Evolutionary conservation across 2,329 filamentous ascomycete species (phyloP), one percentile per base, ranked within the genome.

Genomic region (Fusarium haematococcum): DNA sequence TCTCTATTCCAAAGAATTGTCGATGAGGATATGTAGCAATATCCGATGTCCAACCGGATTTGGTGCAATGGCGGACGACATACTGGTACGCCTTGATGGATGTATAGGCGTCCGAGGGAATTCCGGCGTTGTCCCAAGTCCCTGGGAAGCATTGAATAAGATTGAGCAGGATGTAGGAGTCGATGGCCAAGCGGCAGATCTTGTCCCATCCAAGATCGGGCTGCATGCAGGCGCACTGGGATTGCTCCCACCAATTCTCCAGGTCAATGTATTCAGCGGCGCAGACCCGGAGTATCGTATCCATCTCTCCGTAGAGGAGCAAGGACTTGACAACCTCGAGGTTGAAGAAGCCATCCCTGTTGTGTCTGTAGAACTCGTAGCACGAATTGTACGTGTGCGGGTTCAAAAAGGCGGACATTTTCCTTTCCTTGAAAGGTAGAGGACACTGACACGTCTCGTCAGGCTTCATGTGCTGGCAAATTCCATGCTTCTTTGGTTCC

Each of bases 271-370:
- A 16, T 10, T 32, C 4, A 1, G 48, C 37, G 1, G 65, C 30
- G 5, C 70, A 72, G 0, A 62, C 14, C 0, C 32, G 45, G 2
- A 72, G 41, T 18, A 72, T 6, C 0, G 70, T 18, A 0, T 65
- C 70, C 69, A 72, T 62, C 7, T 69, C 70, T 4, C 60, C 59
- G 11, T 65, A 11, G 0, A 72, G 48, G 1, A 72, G 27, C 1
- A 72, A 32, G 2, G 41, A 62, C 20, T 62, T 69, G 32, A 69
- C 9, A 0, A 72, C 45, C 3, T 72, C 25, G 1, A 72, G 37
- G 13, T 72, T 72, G 8, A 20, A 33, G 1, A 48, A 72, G 18
- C 45, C 18, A 7, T 48, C n/a, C 3, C 9, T 13, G n/a, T 69
- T 72, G 25, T 27, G 7, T 1, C 1, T 1, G 0, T 27, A 23